Percentiles rank a stretch among this genome's conserved stretches.
Evolutionary conservation across 768 basidiomycete genomes (phyloP).

Genomic region (Chiua virens): DNA sequence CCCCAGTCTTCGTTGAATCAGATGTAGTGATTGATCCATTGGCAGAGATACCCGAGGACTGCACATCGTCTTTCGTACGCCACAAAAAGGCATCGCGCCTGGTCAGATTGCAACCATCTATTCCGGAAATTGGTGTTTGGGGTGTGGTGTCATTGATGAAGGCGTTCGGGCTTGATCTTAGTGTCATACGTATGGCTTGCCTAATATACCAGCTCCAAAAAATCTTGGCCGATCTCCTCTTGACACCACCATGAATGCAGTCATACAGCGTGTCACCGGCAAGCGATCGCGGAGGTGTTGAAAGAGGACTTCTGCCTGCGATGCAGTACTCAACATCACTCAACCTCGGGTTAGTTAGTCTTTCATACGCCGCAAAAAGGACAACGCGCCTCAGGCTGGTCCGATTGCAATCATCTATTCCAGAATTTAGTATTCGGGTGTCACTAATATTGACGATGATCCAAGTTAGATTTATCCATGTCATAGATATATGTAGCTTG

Average conservation of each 20-base stretch:
- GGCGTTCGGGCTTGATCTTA: constrained; percentile 14
- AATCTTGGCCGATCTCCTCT: background rate
- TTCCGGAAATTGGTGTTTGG: constrained; percentile 76
- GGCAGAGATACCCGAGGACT: constrained; percentile 27
- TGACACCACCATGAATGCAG: constrained; percentile 64
- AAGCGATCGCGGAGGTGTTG: too few relatives aligned
- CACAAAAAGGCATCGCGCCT: constrained; percentile 66
- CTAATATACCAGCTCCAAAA: background rate
- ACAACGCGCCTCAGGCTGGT: too few relatives aligned
- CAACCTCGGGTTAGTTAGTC: too few relatives aligned
- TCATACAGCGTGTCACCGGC: constrained; percentile 85
- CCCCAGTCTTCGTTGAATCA: background rate
- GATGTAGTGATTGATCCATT: constrained; percentile 4
- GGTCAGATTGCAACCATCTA: constrained; percentile 84
- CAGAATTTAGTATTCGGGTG: too few relatives aligned
- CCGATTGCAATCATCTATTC: too few relatives aligned
- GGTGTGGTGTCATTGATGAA: constrained; percentile 67
- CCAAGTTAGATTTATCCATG: too few relatives aligned
- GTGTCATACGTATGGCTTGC: background rate
- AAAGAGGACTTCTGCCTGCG: too few relatives aligned
- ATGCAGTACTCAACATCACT: too few relatives aligned
- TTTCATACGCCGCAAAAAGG: too few relatives aligned
- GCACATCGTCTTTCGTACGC: constrained; percentile 52
- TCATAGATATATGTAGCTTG: background rate
- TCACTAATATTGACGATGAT: too few relatives aligned